phyloP scores from a whole-genome alignment of 129 eudicot genomes.

The Artemisia annua region DNA sequence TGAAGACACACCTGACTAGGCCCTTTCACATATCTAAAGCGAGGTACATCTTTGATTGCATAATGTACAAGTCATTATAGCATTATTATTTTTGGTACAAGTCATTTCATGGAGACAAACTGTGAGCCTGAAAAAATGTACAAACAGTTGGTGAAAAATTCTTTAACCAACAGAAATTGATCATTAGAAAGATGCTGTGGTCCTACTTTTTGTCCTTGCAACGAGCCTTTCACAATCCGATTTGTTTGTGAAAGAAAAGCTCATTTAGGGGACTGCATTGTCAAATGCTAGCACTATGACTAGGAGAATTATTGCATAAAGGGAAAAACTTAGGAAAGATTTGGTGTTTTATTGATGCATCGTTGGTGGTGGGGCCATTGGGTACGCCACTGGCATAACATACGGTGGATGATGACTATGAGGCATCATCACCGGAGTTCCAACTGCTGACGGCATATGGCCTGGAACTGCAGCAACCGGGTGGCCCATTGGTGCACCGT shows the following conservation, averaged over 20 bases:
- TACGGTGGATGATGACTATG: constrained; percentile 74
- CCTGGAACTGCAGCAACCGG: constrained; percentile 69
- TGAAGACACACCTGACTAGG: too few species aligned
- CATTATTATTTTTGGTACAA: constrained; percentile 30
- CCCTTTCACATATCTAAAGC: constrained; percentile 12
- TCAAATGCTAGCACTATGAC: constrained; percentile 41
- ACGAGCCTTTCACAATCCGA: constrained; percentile 44
- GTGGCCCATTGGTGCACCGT: constrained; percentile 88
- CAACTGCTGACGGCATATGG: constrained; percentile 86
- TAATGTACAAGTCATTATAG: constrained; percentile 26
- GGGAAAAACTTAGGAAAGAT: constrained; percentile 11
- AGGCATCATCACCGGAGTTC: constrained; percentile 91
- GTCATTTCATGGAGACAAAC: constrained; percentile 21
- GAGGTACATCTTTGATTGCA: constrained; percentile 22
- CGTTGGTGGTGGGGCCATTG: constrained; percentile 84
- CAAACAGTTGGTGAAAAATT: constrained; percentile 39
- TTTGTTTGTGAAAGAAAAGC: constrained; percentile 42
- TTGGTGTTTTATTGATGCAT: constrained; percentile 53
- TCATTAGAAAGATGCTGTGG: constrained; percentile 40
- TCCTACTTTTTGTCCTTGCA: constrained; percentile 33
- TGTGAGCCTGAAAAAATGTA: constrained; percentile 40
- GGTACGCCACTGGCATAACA: constrained; percentile 78
- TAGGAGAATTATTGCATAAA: constrained; percentile 40
- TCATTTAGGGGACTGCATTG: constrained; percentile 34
- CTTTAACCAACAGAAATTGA: constrained; percentile 48